These are phyloP conservation scores for Phialocephala sp. DNA, from an alignment of 2,329 filamentous ascomycete species.

Conservation along the genomic window DNA sequence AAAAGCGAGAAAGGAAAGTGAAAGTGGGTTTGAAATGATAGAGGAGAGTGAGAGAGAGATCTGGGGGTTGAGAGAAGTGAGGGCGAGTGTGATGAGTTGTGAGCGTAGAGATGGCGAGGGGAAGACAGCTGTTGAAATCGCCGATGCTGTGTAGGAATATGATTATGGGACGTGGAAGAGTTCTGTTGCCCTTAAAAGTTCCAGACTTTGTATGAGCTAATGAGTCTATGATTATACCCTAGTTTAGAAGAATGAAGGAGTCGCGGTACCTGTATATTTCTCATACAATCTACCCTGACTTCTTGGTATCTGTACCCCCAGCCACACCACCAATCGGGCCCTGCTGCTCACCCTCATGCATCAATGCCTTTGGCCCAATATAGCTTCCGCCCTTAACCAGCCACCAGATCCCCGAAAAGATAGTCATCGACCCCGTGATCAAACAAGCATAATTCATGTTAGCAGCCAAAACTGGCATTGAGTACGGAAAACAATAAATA, in stretches of 20 bases:
- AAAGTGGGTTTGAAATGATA: neutral
- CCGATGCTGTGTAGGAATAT: neutral
- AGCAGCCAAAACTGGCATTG: slow-evolving; percentile 50
- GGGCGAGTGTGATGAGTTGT: neutral
- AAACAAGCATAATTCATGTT: slow-evolving; percentile 60
- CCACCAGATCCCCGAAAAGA: slow-evolving; percentile 51
- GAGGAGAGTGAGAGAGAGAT: neutral
- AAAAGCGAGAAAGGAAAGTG: neutral
- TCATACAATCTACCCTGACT: neutral
- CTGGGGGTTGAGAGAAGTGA: neutral
- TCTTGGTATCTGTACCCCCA: neutral
- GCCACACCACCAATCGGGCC: neutral
- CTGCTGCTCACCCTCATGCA: slow-evolving; percentile 14
- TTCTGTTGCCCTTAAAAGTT: neutral
- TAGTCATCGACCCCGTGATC: slow-evolving; percentile 51
- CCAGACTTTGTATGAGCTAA: neutral
- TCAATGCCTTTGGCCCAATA: slow-evolving; percentile 34
- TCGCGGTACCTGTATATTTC: too few relatives aligned
- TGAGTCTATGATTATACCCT: neutral
- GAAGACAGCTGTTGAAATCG: neutral
- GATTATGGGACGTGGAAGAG: neutral
- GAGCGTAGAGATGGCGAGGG: neutral
- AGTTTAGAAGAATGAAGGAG: neutral
- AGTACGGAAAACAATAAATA: slow-evolving; percentile 65
- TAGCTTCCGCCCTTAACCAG: slow-evolving; percentile 39